Evolutionary conservation across 2,329 filamentous ascomycete genomes (phyloP).

Genomic region (Epichloe elymi): DNA sequence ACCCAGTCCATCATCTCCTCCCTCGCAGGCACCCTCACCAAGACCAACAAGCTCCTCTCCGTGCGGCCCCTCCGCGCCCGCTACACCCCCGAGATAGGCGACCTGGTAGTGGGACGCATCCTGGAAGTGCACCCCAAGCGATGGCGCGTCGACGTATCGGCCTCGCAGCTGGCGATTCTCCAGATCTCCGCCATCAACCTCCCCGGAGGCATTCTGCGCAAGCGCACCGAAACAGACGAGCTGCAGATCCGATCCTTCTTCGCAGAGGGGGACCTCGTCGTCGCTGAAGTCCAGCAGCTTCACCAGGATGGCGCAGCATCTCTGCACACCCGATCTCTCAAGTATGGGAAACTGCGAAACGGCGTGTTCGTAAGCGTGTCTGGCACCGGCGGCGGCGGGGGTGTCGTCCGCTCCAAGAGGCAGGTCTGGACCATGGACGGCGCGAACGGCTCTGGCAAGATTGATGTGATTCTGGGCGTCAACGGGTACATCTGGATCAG

Average conservation of each 20-base stretch:
- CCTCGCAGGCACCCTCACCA: conserved; percentile 77
- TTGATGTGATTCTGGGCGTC: conserved; percentile 83
- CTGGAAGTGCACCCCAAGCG: conserved; percentile 85
- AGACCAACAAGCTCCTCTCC: conserved; percentile 93
- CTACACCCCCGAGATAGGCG: conserved; percentile 91
- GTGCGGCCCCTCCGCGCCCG: conserved; percentile 81
- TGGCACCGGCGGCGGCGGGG: conserved; percentile 73
- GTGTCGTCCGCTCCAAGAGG: conserved; percentile 69
- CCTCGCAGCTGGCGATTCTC: conserved; percentile 70
- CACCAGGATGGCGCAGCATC: conserved; percentile 76
- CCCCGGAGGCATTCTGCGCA: conserved; percentile 80
- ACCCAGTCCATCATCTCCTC: conserved; percentile 70
- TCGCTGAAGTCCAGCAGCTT: conserved; percentile 87
- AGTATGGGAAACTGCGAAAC: conserved; percentile 92
- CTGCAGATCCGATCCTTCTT: conserved; percentile 97
- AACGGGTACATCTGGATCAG: conserved; percentile 96
- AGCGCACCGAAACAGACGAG: conserved; percentile 90
- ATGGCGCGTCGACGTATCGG: conserved; percentile 91
- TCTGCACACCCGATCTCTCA: conserved; percentile 78
- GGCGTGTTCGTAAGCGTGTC: conserved; percentile 75
- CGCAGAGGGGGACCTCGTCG: conserved; percentile 81
- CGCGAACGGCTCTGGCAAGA: conserved; percentile 43
- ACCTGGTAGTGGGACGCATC: conserved; percentile 87
- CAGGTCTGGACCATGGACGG: conserved; percentile 75
- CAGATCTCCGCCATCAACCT: conserved; percentile 87